phyloP scores from a whole-genome alignment of 306 rosid genomes.

The Inga leiocalycina region DNA sequence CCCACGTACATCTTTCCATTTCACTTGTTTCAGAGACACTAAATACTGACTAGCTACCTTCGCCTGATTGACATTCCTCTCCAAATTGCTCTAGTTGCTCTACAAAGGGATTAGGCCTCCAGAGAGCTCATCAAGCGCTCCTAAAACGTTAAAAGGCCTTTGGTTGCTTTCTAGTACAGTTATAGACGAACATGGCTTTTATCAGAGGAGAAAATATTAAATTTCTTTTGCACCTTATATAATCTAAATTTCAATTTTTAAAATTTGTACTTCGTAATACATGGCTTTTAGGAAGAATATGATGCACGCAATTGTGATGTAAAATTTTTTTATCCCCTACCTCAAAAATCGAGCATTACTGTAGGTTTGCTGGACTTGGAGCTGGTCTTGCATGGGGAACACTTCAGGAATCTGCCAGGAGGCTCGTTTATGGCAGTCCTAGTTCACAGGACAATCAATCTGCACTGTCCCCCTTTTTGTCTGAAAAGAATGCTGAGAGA shows the following conservation, averaged over 20 bases:
- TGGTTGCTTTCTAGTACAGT: not conserved
- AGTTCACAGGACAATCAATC: constrained; percentile 48
- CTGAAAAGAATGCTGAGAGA: constrained; percentile 80
- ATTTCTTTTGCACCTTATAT: not conserved
- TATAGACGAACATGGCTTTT: not conserved
- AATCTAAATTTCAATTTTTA: not conserved
- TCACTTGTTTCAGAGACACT: not conserved
- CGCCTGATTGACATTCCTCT: not conserved
- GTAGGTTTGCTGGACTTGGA: constrained; percentile 90
- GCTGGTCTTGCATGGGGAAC: constrained; percentile 98
- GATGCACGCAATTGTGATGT: not conserved
- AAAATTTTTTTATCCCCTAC: not conserved
- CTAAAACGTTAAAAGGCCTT: not conserved
- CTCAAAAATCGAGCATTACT: constrained; percentile 5
- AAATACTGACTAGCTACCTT: not conserved
- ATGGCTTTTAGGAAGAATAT: constrained; percentile 1
- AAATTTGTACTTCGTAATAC: not conserved
- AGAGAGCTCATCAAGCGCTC: not conserved
- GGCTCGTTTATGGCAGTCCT: constrained; percentile 73
- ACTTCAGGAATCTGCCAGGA: constrained; percentile 83
- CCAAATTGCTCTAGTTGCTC: not conserved
- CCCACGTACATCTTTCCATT: not conserved
- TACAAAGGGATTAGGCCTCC: not conserved
- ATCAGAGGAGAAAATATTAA: not conserved
- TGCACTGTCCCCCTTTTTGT: constrained; percentile 68